Conservation (phyloP, 306 rosid species). For the Casuarina cunninghamiana region DNA sequence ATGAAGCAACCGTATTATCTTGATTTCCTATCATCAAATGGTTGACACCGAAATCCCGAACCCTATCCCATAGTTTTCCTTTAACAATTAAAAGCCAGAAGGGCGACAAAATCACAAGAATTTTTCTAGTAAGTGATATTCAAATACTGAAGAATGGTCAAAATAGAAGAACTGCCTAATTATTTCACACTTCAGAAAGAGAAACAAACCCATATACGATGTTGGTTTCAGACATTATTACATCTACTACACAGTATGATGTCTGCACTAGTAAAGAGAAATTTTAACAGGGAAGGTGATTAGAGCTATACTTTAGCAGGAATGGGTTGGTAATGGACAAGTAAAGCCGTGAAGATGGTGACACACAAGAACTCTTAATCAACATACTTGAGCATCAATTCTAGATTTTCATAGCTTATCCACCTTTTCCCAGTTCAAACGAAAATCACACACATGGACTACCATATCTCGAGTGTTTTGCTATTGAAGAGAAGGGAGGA, state of each 20-base stretch:
- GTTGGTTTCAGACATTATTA: too few relatives aligned
- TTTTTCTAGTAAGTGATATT: background rate
- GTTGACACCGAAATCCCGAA: background rate
- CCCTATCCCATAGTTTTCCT: background rate
- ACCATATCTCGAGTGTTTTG: background rate
- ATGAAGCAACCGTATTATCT: background rate
- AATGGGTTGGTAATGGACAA: background rate
- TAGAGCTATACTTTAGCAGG: background rate
- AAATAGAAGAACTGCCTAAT: background rate
- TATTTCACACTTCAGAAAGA: background rate
- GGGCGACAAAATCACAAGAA: background rate
- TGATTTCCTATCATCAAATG: background rate
- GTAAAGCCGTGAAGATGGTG: background rate
- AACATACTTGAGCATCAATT: background rate
- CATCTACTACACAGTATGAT: background rate
- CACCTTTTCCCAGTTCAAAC: background rate
- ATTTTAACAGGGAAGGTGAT: background rate
- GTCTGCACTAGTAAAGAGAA: background rate
- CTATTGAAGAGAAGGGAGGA: background rate
- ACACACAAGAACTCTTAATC: background rate
- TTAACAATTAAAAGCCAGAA: background rate
- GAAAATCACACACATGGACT: background rate
- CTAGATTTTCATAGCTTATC: background rate
- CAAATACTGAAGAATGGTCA: background rate
- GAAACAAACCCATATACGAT: too few relatives aligned